phyloP scores from a whole-genome alignment of 495 filamentous ascomycete species.

The Annulohypoxylon stygium region DNA sequence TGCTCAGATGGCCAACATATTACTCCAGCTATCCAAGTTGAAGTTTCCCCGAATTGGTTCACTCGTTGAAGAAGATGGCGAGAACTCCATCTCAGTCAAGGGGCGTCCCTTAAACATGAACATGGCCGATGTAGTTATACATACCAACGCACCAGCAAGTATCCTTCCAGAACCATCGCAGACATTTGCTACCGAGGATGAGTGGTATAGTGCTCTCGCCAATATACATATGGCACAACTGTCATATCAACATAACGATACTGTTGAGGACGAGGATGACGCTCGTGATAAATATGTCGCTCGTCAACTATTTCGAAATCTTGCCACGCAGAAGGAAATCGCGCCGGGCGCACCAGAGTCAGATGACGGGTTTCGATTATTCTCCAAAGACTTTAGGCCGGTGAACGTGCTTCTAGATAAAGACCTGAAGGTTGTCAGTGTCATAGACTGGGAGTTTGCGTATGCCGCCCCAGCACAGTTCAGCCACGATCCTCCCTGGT shows the following conservation, averaged over 20 bases:
- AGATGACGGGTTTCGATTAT: conserved; percentile 35
- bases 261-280: conserved; percentile 47
- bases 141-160: background rate
- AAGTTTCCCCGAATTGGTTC: conserved; percentile 2
- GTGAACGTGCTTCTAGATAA: conserved; percentile 51
- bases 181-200: background rate
- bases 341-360: no score
- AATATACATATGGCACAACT: conserved; percentile 6
- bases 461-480: conserved; percentile 60
- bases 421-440: conserved; percentile 34
- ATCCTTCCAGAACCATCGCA: background rate
- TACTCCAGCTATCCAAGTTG: background rate
- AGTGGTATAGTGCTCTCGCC: conserved; percentile 6
- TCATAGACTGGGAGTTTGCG: conserved; percentile 61
- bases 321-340: no score
- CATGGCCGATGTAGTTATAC: background rate
- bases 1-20: conserved; percentile 7
- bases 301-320: conserved; percentile 51
- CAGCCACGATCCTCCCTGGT: conserved; percentile 57
- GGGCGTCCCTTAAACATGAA: conserved; percentile 3
- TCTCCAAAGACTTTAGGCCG: conserved; percentile 47
- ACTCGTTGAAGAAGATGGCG: background rate
- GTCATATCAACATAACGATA: conserved; percentile 5
- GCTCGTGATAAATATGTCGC: conserved; percentile 54
- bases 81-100: background rate